phyloP scores from a whole-genome alignment of 2,329 filamentous ascomycete genomes.

The Fusarium tanahbumbuense region DNA sequence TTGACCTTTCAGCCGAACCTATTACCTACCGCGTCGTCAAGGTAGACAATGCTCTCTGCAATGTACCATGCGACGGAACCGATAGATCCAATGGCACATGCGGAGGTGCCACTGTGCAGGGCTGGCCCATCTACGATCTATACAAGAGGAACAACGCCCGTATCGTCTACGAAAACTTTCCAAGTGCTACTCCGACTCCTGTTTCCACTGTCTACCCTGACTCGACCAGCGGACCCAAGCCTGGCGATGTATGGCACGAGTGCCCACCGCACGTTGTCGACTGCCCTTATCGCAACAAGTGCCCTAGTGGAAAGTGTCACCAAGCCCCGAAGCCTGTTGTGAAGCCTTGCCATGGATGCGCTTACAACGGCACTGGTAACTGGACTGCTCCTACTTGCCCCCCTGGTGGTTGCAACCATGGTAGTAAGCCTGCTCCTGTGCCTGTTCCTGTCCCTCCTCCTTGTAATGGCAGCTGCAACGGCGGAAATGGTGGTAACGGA shows the following conservation, averaged over 20 bases:
- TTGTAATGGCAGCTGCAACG: background rate
- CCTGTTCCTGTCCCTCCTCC: background rate
- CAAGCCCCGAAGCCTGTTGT: constrained; percentile 14
- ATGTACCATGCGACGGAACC: constrained; percentile 27
- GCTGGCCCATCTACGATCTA: constrained; percentile 36
- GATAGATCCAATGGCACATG: constrained; percentile 36
- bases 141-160: constrained; percentile 36
- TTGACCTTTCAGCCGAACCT: constrained; percentile 27
- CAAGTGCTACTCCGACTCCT: constrained; percentile 18
- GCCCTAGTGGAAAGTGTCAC: constrained; percentile 23
- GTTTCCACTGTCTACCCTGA: constrained; percentile 6
- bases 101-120: constrained; percentile 26
- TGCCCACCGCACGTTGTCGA: constrained; percentile 32
- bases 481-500: background rate
- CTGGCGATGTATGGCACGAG: constrained; percentile 35
- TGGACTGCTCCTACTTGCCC: constrained; percentile 37
- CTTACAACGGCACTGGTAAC: constrained; percentile 22
- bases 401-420: constrained; percentile 28
- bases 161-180: constrained; percentile 23
- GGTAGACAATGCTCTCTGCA: constrained; percentile 34
- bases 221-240: constrained; percentile 8
- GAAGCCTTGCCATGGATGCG: constrained; percentile 31
- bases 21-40: constrained; percentile 30
- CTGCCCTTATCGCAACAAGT: constrained; percentile 38
- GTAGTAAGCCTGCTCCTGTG: constrained; percentile 19